phyloP scores from a whole-genome alignment of 192 early-diverging fungal genomes.

The Funneliformis geosporum region DNA sequence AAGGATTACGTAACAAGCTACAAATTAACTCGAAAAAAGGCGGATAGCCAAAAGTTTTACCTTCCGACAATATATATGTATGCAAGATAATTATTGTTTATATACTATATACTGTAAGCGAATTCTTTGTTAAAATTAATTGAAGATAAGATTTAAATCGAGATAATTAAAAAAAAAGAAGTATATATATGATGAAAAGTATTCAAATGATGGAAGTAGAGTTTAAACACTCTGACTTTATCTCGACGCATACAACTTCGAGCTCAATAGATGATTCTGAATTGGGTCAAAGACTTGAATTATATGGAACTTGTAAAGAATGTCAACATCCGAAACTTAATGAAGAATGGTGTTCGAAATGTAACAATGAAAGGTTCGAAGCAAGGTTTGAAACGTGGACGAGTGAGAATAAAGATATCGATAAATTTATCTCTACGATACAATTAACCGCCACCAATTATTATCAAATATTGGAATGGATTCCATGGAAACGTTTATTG shows the following conservation, averaged over 20 bases:
- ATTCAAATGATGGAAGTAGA: background rate
- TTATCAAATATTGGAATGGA: constrained; percentile 28
- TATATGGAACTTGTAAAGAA: constrained; percentile 25
- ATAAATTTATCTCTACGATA: constrained; percentile 3
- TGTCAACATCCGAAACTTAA: constrained; percentile 23
- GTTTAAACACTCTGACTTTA: background rate
- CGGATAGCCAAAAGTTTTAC: no score
- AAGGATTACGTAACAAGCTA: no score
- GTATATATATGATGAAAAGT: no score
- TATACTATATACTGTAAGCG: no score
- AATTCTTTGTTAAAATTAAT: no score
- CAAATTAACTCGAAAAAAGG: no score
- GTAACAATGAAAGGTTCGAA: constrained; percentile 1
- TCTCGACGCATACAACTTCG: background rate
- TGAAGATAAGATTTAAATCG: background rate
- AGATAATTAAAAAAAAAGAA: background rate
- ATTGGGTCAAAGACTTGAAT: background rate
- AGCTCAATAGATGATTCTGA: constrained; percentile 8
- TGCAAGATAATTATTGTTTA: no score
- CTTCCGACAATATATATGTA: no score
- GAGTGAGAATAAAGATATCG: constrained; percentile 23
- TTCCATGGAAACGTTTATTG: constrained; percentile 16
- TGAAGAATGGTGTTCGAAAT: constrained; percentile 23
- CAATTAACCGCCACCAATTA: constrained; percentile 15
- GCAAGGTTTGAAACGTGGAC: constrained; percentile 8